These are phyloP conservation scores for Funneliformis caledonium DNA, from an alignment of 371 early-diverging fungal genomes.

Conservation along the genomic window DNA sequence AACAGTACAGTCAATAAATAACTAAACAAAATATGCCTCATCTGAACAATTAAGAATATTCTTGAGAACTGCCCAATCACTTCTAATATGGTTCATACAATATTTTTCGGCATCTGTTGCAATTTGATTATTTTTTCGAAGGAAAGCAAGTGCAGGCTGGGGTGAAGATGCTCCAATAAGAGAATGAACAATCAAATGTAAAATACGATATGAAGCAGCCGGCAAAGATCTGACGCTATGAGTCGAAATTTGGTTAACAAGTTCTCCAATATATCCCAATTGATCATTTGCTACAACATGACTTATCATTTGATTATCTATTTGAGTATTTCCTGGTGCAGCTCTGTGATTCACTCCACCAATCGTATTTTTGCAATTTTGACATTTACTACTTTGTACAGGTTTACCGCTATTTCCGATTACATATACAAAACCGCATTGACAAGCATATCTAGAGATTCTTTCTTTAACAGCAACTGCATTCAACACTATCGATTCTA, in stretches of 20 bases:
- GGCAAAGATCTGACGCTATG: background rate
- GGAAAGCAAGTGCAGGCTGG: background rate
- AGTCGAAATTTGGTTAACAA: background rate
- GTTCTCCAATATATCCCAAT: background rate
- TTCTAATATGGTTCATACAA: conserved; percentile 5
- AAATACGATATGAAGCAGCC: background rate
- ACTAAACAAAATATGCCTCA: conserved; percentile 8
- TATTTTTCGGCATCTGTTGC: background rate
- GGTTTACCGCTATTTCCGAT: background rate
- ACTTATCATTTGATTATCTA: background rate
- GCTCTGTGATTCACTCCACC: background rate
- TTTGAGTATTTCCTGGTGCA: background rate
- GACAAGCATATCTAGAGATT: background rate
- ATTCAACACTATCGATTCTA: background rate
- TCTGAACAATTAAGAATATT: background rate
- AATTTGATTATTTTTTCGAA: background rate
- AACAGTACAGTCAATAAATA: background rate
- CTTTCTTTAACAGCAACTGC: background rate
- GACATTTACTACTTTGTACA: no score
- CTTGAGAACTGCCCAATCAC: conserved; percentile 28
- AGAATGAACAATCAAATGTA: conserved; percentile 29
- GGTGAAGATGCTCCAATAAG: background rate
- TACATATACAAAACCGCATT: background rate
- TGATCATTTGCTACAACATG: no score
- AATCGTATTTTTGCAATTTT: conserved; percentile 17